A percentile compares a stretch with the other conserved stretches of the same genome.
phyloP scores from a whole-genome alignment of 2,329 filamentous ascomycete species.

The Sarocladium kiliense region DNA sequence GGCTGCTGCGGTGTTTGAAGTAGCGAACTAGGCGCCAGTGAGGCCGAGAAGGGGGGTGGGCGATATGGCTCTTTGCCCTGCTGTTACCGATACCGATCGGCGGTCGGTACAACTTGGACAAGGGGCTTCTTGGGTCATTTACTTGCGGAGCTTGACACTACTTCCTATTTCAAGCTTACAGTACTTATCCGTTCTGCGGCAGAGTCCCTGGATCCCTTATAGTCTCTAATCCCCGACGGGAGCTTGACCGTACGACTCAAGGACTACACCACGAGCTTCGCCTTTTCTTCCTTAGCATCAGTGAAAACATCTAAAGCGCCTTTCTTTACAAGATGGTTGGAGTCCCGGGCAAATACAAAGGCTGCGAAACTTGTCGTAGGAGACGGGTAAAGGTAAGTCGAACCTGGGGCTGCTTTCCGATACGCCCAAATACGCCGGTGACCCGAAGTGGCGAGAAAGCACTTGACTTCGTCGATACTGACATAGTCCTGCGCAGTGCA shows the following conservation, averaged over 20 bases:
- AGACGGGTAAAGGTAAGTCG: constrained; percentile 52
- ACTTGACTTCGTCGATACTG: neutral
- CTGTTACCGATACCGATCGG: neutral
- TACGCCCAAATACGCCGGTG: neutral
- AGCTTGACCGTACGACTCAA: neutral
- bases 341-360: constrained; percentile 59
- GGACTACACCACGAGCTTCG: neutral
- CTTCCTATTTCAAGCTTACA: constrained; percentile 1
- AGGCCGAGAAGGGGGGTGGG: neutral
- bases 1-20: neutral
- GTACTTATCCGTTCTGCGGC: neutral
- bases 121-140: neutral
- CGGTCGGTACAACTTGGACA: no score
- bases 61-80: neutral
- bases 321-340: constrained; percentile 46
- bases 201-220: neutral
- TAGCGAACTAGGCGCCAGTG: neutral
- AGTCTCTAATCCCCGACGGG: neutral
- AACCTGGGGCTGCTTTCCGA: neutral
- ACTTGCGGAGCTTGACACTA: neutral
- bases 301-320: neutral
- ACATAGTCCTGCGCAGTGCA: constrained; percentile 41
- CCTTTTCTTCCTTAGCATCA: neutral
- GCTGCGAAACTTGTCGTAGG: constrained; percentile 56
- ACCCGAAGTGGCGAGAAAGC: neutral